phyloP scores from a whole-genome alignment of 2,329 filamentous ascomycete genomes.

The Trichoderma sp. region DNA sequence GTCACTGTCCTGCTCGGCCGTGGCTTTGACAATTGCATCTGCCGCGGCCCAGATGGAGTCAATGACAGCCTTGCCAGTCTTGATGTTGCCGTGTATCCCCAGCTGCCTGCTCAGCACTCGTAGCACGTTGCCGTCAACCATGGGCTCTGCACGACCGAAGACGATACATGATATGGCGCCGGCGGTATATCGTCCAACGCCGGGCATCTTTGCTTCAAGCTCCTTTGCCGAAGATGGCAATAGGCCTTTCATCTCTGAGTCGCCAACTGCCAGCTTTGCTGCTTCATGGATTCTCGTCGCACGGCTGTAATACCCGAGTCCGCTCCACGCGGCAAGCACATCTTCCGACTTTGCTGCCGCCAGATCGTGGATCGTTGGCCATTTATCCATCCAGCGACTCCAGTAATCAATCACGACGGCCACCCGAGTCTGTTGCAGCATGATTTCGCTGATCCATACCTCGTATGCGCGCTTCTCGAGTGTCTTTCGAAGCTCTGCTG shows the following conservation, averaged over 20 bases:
- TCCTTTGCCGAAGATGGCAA: conserved; percentile 50
- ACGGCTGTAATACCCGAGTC: conserved; percentile 65
- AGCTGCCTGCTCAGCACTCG: conserved; percentile 62
- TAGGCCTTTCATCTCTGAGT: conserved; percentile 46
- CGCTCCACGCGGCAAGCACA: conserved; percentile 60
- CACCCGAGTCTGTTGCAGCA: conserved; percentile 67
- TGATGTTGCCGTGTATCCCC: conserved; percentile 57
- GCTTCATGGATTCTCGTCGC: conserved; percentile 61
- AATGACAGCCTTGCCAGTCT: conserved; percentile 53
- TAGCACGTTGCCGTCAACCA: conserved; percentile 66
- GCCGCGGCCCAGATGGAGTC: conserved; percentile 62
- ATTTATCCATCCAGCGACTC: conserved; percentile 61
- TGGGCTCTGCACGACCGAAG: conserved; percentile 58
- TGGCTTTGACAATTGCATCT: conserved; percentile 53
- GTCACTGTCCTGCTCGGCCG: conserved; percentile 42
- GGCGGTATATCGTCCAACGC: conserved; percentile 63
- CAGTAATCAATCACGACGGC: conserved; percentile 64
- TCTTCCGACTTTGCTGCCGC: conserved; percentile 56
- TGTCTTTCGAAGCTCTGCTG: conserved; percentile 40
- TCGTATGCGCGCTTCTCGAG: conserved; percentile 61
- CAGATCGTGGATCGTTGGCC: conserved; percentile 60
- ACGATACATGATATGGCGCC: conserved; percentile 65
- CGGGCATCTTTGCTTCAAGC: conserved; percentile 55
- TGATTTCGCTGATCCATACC: conserved; percentile 68
- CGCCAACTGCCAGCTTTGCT: conserved; percentile 51